Conservation (phyloP, 1,139 yeast genomes). For the Scheffersomyces segobiensis region DNA sequence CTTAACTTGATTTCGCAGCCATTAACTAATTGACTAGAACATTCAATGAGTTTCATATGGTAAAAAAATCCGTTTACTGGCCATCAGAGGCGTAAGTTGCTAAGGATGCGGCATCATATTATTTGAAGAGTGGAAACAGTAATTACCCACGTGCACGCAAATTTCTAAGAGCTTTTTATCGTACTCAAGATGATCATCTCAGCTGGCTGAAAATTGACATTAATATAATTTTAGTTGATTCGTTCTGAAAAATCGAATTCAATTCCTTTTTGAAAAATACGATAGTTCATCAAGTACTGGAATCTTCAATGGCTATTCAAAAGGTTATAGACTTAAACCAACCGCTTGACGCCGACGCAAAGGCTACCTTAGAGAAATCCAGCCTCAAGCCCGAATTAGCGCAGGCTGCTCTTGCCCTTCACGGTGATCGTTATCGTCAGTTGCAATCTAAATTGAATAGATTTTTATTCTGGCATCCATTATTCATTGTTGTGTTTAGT, state of each 20-base stretch:
- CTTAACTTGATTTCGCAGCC: too few species aligned
- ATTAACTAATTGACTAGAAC: too few species aligned
- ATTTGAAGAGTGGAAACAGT: conserved; percentile 1
- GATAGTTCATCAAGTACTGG: too few species aligned
- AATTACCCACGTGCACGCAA: conserved; percentile 9
- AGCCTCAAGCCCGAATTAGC: conserved; percentile 55
- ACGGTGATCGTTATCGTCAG: conserved; percentile 64
- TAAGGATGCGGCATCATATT: conserved; percentile 3
- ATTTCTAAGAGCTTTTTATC: background rate
- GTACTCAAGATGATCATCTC: background rate
- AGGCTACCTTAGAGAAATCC: conserved; percentile 48
- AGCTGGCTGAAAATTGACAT: background rate
- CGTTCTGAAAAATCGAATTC: too few species aligned
- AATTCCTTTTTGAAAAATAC: too few species aligned
- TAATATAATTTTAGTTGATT: background rate
- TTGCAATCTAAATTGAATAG: conserved; percentile 53
- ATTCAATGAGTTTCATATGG: too few species aligned
- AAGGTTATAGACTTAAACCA: conserved; percentile 49
- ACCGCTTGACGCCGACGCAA: conserved; percentile 52
- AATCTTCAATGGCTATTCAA: conserved; percentile 29
- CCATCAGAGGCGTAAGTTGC: too few species aligned
- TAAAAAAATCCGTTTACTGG: too few species aligned
- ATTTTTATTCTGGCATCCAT: conserved; percentile 50
- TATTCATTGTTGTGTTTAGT: conserved; percentile 30
- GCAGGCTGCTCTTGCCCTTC: conserved; percentile 60